Evolutionary conservation across 225 moss, liverwort and hornwort genomes (phyloP), one percentile per base, ranked within the genome.

Genomic region (Rhytidiadelphus loreus): DNA sequence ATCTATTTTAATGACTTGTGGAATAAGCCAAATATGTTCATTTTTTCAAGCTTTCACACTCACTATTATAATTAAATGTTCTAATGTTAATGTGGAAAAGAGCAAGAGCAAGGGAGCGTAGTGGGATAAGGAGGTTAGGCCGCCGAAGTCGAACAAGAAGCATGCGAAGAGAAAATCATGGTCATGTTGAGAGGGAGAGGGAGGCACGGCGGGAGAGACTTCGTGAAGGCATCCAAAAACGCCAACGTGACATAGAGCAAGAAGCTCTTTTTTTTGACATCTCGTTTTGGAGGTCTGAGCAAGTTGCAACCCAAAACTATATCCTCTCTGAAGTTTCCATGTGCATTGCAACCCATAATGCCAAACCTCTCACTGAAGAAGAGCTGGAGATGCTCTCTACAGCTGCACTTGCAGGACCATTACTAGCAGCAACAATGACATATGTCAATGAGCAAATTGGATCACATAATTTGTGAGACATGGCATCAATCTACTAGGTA

Each of bases 231-330:
- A 79, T 90, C 20, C 89, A 90, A 33, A 90, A 89, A 84, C 82
- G 86, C 43, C 92, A 95, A 84, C 77, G 44, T 3, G 89, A 93
- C 59, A 89, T 95, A 11, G 93, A 95, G 16, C 89, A 87, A 91
- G 94, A 93, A 81, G 95, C 95, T 61, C 35, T 91, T 0, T 93
- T 89, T 72, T 95, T 95, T 53, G 91, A 95, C 75, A 93, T 95
- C 44, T 95, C 95, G 4, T 95, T 95, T 61, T 95, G 95, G 95
- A 81, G 90, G 60, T 90, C 91, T 0, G 90, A 93, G 9, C 84
- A 93, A 91, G 89, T 95, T 25, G 30, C 52, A 23, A 84, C 86
- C 19, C 89, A 69, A 77, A 88, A 87, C 9, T 94, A 92, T 68
- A 12, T 74, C 5, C 88, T 94, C 41, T 91, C 86, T 3, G 91